Evolutionary conservation across 305 asterid genomes (phyloP), one percentile per base, ranked within the genome.

Genomic region (Lippia alba): DNA sequence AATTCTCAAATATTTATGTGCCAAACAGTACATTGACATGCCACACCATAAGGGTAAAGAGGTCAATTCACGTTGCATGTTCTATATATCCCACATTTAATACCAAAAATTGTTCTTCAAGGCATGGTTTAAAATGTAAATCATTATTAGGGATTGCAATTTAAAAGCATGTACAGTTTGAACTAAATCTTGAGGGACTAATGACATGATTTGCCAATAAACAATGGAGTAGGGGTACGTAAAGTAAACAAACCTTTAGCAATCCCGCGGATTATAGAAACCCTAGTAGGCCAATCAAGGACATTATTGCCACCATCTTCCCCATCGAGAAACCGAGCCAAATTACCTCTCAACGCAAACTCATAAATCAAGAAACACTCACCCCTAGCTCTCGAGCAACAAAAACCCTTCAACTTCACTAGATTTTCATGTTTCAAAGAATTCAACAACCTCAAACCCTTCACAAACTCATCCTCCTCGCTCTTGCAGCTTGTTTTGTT

Each of bases 301-400:
- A 78, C 14, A 17, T 11, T 24, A 34, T 53, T 46, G 56, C 74
- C 61, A 45, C 62, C 84, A 63, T 73, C 89, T 24, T 75, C 85
- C 3, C 49, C 78, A 76, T 90, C 96, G 12, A 95, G 90, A 76
- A 80, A 92, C 66, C 48, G 73, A 10, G 92, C 83, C 73, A 95
- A 74, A 63, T 74, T 86, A 51, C 99, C 99, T 6, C 80, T 86
- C 0, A 85, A 67, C 58, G 87, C 97, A 62, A 86, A 92, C n/a
- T 90, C 90, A 48, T 87, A 92, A 56, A 95, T 75, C 61, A 95
- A 77, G 82, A 90, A 92, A 69, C 96, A 92, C 63, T 89, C 99
- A 1, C 97, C 96, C 65, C 98, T 74, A 10, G 91, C 96, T 64
- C 85, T 89, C 12, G 99, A 95, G 73, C 92, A 86, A 49, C 98